Conservation (phyloP, 2,329 filamentous ascomycete species). For the Fusarium sp. region DNA sequence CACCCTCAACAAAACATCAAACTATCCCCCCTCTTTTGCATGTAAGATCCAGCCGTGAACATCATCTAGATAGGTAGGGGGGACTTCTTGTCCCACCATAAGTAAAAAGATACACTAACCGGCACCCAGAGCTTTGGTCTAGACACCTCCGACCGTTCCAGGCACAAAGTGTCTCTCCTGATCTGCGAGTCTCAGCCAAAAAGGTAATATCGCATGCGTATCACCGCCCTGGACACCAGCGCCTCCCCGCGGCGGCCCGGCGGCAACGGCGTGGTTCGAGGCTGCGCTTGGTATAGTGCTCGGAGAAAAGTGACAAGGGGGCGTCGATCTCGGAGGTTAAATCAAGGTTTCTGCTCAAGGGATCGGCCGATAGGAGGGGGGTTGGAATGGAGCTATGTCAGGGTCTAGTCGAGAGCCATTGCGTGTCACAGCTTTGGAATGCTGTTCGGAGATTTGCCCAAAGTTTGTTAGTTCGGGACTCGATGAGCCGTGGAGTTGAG, state of each 20-base stretch:
- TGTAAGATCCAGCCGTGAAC: too few species aligned
- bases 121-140: background rate
- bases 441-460: conserved; percentile 10
- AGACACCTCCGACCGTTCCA: background rate
- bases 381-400: conserved; percentile 14
- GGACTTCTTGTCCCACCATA: too few species aligned
- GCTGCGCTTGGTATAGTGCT: conserved; percentile 11
- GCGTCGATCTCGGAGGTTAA: background rate
- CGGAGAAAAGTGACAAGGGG: conserved; percentile 8
- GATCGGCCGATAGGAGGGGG: background rate
- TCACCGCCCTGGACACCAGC: background rate
- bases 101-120: too few species aligned
- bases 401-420: conserved; percentile 6
- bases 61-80: too few species aligned
- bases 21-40: too few species aligned
- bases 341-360: background rate
- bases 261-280: conserved; percentile 24
- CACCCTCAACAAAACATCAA: too few species aligned
- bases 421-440: conserved; percentile 22
- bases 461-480: conserved; percentile 3
- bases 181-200: conserved; percentile 2
- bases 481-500: background rate
- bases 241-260: conserved; percentile 22
- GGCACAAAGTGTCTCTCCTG: background rate
- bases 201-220: conserved; percentile 1